Evolutionary conservation across 2,329 filamentous ascomycete genomes (phyloP), one percentile per base, ranked within the genome.

Genomic region (Lecanicillium sp.): DNA sequence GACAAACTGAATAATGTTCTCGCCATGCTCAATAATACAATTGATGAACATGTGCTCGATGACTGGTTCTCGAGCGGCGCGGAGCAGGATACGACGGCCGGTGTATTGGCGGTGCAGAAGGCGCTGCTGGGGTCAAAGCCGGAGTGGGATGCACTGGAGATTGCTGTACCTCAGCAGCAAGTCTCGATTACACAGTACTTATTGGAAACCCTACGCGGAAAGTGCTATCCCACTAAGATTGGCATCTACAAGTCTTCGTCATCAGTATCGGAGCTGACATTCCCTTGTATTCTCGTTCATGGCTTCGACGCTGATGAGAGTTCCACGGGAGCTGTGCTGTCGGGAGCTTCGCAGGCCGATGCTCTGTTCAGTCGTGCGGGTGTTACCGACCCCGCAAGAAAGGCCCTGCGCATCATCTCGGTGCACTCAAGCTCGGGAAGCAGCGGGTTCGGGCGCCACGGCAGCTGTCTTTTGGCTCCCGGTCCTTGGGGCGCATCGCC

Each of bases 1-100:
- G 45, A 48, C 24, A 48, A 48, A 30, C 45, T 48, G 14, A 48
- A 48, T 24, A 42, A 21, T 17, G 38, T 42, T 2, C 11, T 48
- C 6, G 45, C 45, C 2, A 35, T 17, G 2, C 14, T 48, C 4
- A 42, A 42, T 6, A 30, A 42, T 19, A 41, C 23, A 5, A 48
- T 42, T 5, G 14, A 30, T 1, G 45, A 48, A 20, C 45, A 48
- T 15, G 40, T 40, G 29, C 15, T 47, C n/a, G 44, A 41, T 21
- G 44, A 47, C 36, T 47, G 44, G 44, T 47, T 47, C 14, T 36
- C 44, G 21, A n/a, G 44, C n/a, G 9, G 20, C n/a, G 37, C 24
- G 2, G 44, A 20, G 29, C 20, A 41, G 26, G 36, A 35, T 29
- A 47, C 37, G 6, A 35, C 44, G 26, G 29, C 44, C 1, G 44